Evolutionary conservation across 148 eudicot species (phyloP).

Genomic region (Selenicereus undatus): DNA sequence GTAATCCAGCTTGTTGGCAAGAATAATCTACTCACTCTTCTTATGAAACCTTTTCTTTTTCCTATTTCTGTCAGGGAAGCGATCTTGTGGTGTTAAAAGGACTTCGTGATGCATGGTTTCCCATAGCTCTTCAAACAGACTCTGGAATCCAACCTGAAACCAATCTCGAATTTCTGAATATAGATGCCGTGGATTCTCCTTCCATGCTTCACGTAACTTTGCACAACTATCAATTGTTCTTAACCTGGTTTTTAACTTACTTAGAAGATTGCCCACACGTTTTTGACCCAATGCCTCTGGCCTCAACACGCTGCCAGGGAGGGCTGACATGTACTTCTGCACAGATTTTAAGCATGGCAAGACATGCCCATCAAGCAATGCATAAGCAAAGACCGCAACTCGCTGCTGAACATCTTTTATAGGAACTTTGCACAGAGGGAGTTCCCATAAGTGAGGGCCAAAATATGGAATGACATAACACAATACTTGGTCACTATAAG

Average conservation of each 20-base stretch:
- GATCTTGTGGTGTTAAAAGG: conserved; percentile 36
- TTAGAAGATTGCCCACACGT: conserved; percentile 68
- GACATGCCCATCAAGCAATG: conserved; percentile 78
- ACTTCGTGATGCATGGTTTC: conserved; percentile 55
- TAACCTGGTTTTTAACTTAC: conserved; percentile 41
- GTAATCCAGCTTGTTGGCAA: neutral
- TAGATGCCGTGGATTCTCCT: conserved; percentile 47
- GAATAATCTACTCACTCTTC: neutral
- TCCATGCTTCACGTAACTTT: conserved; percentile 48
- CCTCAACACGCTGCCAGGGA: conserved; percentile 60
- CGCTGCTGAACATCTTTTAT: conserved; percentile 47
- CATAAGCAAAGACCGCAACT: conserved; percentile 56
- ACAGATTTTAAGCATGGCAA: conserved; percentile 66
- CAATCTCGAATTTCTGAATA: conserved; percentile 57
- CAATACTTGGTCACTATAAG: conserved; percentile 48
- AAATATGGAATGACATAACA: conserved; percentile 60
- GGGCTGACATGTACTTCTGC: conserved; percentile 45
- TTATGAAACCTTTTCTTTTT: conserved; percentile 15
- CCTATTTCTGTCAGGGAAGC: conserved; percentile 31
- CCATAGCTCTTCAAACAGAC: conserved; percentile 59
- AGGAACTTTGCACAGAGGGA: conserved; percentile 49
- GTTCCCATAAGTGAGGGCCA: conserved; percentile 66
- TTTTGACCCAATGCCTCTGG: conserved; percentile 60
- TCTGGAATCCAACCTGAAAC: conserved; percentile 53
- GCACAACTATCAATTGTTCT: conserved; percentile 57